Percentiles rank a stretch among this genome's conserved stretches.
phyloP scores from a whole-genome alignment of 441 rosid genomes.

The Metrosideros polymorpha region DNA sequence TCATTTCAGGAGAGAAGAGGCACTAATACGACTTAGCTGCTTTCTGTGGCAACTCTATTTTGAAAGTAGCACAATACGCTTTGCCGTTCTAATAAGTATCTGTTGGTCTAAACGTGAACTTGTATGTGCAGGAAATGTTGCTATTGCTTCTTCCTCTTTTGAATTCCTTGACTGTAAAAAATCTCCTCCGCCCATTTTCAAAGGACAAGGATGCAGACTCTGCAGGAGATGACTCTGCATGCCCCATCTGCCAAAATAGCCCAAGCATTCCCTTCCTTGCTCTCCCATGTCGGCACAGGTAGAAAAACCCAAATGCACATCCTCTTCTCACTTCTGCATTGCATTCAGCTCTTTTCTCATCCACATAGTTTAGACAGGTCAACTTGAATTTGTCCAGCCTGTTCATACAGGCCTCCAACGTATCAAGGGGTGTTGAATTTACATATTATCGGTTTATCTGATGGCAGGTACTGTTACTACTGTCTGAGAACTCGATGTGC shows the following conservation, averaged over 20 bases:
- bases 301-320: not conserved
- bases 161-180: slow-evolving; percentile 74
- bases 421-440: not conserved
- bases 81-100: not conserved
- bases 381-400: not conserved
- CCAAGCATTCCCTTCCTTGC: slow-evolving; percentile 84
- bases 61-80: not conserved
- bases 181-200: slow-evolving; percentile 65
- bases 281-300: slow-evolving; percentile 94
- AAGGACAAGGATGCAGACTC: slow-evolving; percentile 64
- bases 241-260: slow-evolving; percentile 74
- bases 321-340: not conserved
- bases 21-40: not conserved
- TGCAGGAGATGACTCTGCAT: slow-evolving; percentile 39
- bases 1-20: not conserved
- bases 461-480: slow-evolving; percentile 84
- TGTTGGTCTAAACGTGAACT: not conserved
- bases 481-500: slow-evolving; percentile 84
- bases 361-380: not conserved
- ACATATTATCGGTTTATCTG: not conserved
- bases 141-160: slow-evolving; percentile 94
- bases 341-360: not conserved
- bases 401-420: not conserved
- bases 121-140: slow-evolving; percentile 72
- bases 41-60: not conserved